Percentiles rank a stretch among this genome's conserved stretches.
Conservation (phyloP, 1,284 basidiomycete species). For the Moniliophthora roreri region DNA sequence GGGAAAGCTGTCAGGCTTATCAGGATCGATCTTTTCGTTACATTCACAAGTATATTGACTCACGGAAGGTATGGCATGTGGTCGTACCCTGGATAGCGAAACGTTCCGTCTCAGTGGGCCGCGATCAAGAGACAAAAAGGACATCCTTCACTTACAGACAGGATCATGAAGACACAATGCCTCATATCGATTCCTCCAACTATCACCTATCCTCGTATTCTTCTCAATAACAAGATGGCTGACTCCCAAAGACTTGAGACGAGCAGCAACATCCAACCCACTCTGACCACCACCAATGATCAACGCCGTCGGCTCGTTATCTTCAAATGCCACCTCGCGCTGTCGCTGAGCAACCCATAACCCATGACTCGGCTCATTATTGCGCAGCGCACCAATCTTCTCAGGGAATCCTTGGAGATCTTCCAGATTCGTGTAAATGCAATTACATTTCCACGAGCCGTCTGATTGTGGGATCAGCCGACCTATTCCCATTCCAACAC, state of each 20-base stretch:
- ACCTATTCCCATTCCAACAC: slow-evolving; percentile 49
- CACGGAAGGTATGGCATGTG: slow-evolving; percentile 53
- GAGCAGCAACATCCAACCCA: slow-evolving; percentile 60
- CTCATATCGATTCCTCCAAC: slow-evolving; percentile 62
- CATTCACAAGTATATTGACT: slow-evolving; percentile 21
- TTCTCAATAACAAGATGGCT: slow-evolving; percentile 58
- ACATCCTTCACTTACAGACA: slow-evolving; percentile 47
- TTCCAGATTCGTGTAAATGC: slow-evolving; percentile 52
- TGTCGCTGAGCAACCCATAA: slow-evolving; percentile 18
- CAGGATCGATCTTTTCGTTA: neutral
- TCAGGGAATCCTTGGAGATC: slow-evolving; percentile 42
- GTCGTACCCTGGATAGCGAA: slow-evolving; percentile 53
- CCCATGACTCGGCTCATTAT: slow-evolving; percentile 17
- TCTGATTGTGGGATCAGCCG: slow-evolving; percentile 49
- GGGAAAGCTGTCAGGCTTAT: slow-evolving; percentile 44
- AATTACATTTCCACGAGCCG: slow-evolving; percentile 54
- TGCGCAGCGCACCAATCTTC: slow-evolving; percentile 27
- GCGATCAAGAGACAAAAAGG: slow-evolving; percentile 12
- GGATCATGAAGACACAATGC: slow-evolving; percentile 66
- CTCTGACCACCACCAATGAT: slow-evolving; percentile 34
- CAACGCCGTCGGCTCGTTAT: slow-evolving; percentile 21
- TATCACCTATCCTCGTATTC: slow-evolving; percentile 55
- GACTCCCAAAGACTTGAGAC: slow-evolving; percentile 58
- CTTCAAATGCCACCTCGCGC: slow-evolving; percentile 27
- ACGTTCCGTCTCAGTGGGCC: too few species aligned